Evolutionary conservation across 331 rosid species (phyloP), one percentile per base, ranked within the genome.

Genomic region (Acacia pycnantha): DNA sequence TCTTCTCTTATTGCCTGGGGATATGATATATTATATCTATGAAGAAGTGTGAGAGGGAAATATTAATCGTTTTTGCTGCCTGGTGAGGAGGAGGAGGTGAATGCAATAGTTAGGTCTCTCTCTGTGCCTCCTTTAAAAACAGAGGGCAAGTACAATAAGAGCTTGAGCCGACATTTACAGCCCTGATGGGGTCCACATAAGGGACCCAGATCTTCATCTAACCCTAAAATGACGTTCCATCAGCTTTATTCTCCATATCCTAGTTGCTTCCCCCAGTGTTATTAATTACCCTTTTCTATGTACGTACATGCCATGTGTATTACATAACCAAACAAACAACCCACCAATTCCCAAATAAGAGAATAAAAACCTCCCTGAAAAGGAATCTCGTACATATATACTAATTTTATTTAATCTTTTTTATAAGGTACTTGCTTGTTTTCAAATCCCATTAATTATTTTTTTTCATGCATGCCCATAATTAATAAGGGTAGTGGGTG

Each of bases 291-390:
- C 73, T 84, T 76, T 70, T 91, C 92, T 50, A 50, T 9, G 53
- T 91, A 93, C 96, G 96, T 93, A 91, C 91, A 86, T 81, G 82
- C 67, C 88, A 86, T 79, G 92, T 90, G 92, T 90, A 89, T 85
- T 88, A 85, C 85, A 85, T 84, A 84, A 84, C 89, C 85, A 87
- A 88, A 56, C 61, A 56, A 2, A 88, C 74, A 84, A 84, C 50
- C 7, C 65, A 24, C 7, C 65, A 24, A 21, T 5, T 12, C 37
- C 18, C 66, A 18, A 53, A 37, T 40, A n/a, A 43, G 46, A 54
- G 61, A 54, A n/a, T 21, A 54, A 62, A 16, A 64, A 65, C 26
- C 33, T 21, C 44, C n/a, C 70, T 18, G n/a, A 70, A 77, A 73
- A 73, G 76, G 61, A 11, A 33, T 41, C 43, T 19, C 19, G 4